phyloP scores from a whole-genome alignment of 2,329 filamentous ascomycete species.

The Dactylellina sp. region DNA sequence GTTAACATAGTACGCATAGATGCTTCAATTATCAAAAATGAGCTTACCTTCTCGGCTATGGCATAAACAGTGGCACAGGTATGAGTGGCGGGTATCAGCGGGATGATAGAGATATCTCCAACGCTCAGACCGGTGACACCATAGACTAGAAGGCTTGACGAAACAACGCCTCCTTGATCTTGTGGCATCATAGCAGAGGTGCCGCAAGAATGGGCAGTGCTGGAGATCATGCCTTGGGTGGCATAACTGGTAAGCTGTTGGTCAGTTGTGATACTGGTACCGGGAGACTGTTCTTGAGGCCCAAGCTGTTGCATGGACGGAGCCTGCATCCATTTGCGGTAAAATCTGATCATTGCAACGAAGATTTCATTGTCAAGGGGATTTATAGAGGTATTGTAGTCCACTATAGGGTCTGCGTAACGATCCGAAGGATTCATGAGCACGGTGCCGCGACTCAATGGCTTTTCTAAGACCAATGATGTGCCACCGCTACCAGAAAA shows the following conservation, averaged over 20 bases:
- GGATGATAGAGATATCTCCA: constrained; percentile 66
- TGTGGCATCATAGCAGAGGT: constrained; percentile 68
- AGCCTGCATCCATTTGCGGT: constrained; percentile 63
- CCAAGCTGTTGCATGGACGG: constrained; percentile 61
- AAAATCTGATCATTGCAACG: constrained; percentile 63
- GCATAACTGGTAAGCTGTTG: constrained; percentile 60
- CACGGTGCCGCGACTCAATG: constrained; percentile 64
- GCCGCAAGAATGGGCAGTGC: constrained; percentile 68
- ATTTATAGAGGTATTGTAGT: constrained; percentile 64
- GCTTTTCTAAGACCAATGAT: constrained; percentile 63
- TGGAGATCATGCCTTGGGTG: constrained; percentile 62
- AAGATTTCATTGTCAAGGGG: constrained; percentile 63
- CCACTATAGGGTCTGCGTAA: constrained; percentile 62
- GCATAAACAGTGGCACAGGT: constrained; percentile 63
- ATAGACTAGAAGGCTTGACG: constrained; percentile 65
- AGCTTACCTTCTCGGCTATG: constrained; percentile 65
- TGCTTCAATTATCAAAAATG: not conserved
- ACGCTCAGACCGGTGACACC: constrained; percentile 66
- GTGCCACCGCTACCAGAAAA: constrained; percentile 57
- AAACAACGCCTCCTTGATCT: constrained; percentile 68
- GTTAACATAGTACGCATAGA: constrained; percentile 33
- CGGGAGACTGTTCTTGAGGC: constrained; percentile 63
- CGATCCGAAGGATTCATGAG: constrained; percentile 63
- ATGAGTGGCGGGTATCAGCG: constrained; percentile 64
- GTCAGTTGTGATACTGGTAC: constrained; percentile 60